Conservation (phyloP, 108 stramenopile species). For the Asterionellopsis glacialis region DNA sequence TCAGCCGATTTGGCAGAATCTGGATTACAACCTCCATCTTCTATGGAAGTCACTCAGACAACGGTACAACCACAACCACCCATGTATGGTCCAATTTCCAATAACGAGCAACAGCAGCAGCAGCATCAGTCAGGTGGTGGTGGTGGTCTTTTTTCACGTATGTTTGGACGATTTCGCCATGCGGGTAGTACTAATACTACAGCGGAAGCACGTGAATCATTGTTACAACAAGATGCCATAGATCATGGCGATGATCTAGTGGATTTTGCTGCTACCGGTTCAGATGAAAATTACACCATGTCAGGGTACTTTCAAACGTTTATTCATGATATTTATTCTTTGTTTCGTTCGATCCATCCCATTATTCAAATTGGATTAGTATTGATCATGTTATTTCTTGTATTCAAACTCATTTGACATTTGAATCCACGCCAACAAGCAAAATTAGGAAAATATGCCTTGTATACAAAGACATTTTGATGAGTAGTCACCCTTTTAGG, state of each 20-base stretch:
- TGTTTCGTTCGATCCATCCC: constrained; percentile 19
- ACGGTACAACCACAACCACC: neutral
- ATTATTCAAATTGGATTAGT: constrained; percentile 11
- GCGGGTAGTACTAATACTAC: too few species aligned
- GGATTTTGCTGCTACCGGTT: neutral
- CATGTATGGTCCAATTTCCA: neutral
- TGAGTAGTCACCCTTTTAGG: too few species aligned
- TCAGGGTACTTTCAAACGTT: constrained; percentile 27
- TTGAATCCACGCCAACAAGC: too few species aligned
- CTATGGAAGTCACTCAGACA: constrained; percentile 1
- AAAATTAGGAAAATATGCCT: too few species aligned
- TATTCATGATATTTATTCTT: constrained; percentile 23
- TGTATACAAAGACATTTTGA: too few species aligned
- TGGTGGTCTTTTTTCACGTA: neutral
- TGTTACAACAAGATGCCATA: neutral
- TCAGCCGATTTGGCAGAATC: neutral
- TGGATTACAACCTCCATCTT: neutral
- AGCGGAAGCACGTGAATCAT: neutral
- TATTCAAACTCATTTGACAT: neutral
- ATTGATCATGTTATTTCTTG: constrained; percentile 11
- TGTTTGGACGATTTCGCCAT: too few species aligned
- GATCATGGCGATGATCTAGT: neutral
- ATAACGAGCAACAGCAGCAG: neutral
- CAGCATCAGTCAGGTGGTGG: neutral
- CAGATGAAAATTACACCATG: constrained; percentile 29